Percentiles rank a stretch among this genome's conserved stretches.
phyloP scores from a whole-genome alignment of 2,329 filamentous ascomycete species.

The Monosporascus sp. region DNA sequence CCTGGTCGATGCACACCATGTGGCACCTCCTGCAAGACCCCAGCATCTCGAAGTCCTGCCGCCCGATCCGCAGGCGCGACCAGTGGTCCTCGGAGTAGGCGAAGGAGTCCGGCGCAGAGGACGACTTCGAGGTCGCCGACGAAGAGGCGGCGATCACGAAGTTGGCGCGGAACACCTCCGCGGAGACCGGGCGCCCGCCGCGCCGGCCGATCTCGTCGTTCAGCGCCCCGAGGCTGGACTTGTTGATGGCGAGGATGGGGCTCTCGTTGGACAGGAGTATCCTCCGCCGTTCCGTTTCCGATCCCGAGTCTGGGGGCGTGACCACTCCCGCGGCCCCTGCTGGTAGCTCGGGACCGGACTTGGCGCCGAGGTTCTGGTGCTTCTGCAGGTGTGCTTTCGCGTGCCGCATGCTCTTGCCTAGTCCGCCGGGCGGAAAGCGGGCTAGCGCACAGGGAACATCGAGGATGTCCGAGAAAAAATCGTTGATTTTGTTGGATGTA shows the following conservation, averaged over 20 bases:
- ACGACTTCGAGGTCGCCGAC: not conserved
- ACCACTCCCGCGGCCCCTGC: conserved; percentile 49
- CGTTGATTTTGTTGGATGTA: conserved; percentile 55
- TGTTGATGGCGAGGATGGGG: conserved; percentile 79
- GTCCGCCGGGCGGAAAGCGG: conserved; percentile 67
- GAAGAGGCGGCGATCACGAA: conserved; percentile 56
- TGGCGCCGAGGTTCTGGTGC: conserved; percentile 36
- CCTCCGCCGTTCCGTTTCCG: conserved; percentile 40
- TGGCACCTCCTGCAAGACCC: conserved; percentile 86
- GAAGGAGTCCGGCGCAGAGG: conserved; percentile 34
- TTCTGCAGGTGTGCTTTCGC: conserved; percentile 66
- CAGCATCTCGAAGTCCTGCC: conserved; percentile 61
- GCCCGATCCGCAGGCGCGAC: conserved; percentile 61
- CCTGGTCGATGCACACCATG: conserved; percentile 93
- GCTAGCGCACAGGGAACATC: conserved; percentile 78
- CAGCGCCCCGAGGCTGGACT: conserved; percentile 70
- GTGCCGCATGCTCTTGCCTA: conserved; percentile 56
- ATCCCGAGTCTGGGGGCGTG: conserved; percentile 54
- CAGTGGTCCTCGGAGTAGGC: conserved; percentile 80
- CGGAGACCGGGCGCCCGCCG: conserved; percentile 60
- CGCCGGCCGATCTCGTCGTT: conserved; percentile 64
- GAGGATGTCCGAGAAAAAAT: conserved; percentile 72
- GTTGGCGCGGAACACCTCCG: conserved; percentile 83
- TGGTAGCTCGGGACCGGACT: conserved; percentile 33
- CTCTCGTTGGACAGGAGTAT: conserved; percentile 90